Evolutionary conservation across 1,284 basidiomycete genomes (phyloP), one percentile per base, ranked within the genome.

Genomic region (Peniophora sp.): DNA sequence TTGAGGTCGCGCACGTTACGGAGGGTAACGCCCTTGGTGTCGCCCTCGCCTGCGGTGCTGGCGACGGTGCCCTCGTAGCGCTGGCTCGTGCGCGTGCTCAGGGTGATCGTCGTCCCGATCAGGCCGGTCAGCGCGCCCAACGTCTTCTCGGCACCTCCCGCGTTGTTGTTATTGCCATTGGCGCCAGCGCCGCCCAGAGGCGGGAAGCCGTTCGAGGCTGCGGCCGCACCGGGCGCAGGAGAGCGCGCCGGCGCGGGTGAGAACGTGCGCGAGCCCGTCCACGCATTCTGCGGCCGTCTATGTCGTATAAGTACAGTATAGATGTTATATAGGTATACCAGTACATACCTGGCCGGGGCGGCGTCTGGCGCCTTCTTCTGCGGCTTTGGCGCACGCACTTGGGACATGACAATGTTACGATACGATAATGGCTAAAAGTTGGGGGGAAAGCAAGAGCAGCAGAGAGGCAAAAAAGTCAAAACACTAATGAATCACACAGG

Each of bases 1-100:
- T 75, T 70, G 52, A 87, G 67, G 57, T 89, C 84, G 66, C 81
- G 84, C 59, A 79, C 83, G 63, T 89, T 83, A 62, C 83, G 83
- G 52, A 92, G 77, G 11, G 81, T 82, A 50, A 90, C 78, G 48
- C 88, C 83, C 10, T 71, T 67, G 17, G 76, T 79, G 63, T 89
- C 85, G 48, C 82, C 81, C 57, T 88, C 85, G 23, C 64, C 68
- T 51, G 62, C 68, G 18, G 86, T 85, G 15, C 81, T 81, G 3
- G 62, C 67, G 54, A 91, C 71, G 54, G 81, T 79, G 51, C 87
- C 88, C 62, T 88, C 83, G 62, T 80, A 83, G 55, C 83, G 84
- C 56, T 78, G 72, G 36, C 73, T 71, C 9, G 81, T 76, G 73
- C 86, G 88, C 47, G 84, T 85, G 15, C 68, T 65, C 50, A 89